A percentile compares a stretch with the other conserved stretches of the same genome.
phyloP scores from a whole-genome alignment of 108 stramenopile genomes.

The Pelagomonas calceolata region DNA sequence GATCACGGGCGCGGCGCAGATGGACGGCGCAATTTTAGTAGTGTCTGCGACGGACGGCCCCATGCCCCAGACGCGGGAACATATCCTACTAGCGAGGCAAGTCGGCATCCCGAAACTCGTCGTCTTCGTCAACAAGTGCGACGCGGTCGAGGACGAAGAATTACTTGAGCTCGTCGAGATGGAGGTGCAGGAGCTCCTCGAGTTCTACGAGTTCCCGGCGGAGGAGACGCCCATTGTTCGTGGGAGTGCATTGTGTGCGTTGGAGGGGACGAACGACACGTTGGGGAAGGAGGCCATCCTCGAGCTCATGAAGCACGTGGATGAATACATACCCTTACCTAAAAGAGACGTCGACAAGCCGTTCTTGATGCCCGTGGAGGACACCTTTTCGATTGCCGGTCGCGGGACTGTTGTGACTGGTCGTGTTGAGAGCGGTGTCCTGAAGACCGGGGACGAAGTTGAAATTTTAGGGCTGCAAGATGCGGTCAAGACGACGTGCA shows the following conservation, averaged over 20 bases:
- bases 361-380: conserved; percentile 98
- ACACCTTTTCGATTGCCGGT: conserved; percentile 96
- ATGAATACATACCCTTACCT: conserved; percentile 84
- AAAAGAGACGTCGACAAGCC: conserved; percentile 87
- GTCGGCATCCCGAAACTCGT: conserved; percentile 97
- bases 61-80: conserved; percentile 99
- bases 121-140: conserved; percentile 97
- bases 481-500: conserved; percentile 74
- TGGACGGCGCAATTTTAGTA: conserved; percentile 98
- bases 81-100: conserved; percentile 95
- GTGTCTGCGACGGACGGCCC: conserved; percentile 98
- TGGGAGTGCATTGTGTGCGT: conserved; percentile 93
- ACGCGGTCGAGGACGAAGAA: conserved; percentile 96
- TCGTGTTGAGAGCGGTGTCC: conserved; percentile 79
- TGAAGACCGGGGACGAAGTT: conserved; percentile 92
- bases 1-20: conserved; percentile 99
- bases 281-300: conserved; percentile 71
- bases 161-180: conserved; percentile 98
- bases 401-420: conserved; percentile 99
- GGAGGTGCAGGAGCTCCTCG: conserved; percentile 96
- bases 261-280: conserved; percentile 73
- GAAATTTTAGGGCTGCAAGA: conserved; percentile 68
- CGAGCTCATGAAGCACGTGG: conserved; percentile 86
- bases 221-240: conserved; percentile 91
- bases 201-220: conserved; percentile 90